phyloP scores from a whole-genome alignment of 768 basidiomycete genomes.

The Xerocomus brunneocitrinus region DNA sequence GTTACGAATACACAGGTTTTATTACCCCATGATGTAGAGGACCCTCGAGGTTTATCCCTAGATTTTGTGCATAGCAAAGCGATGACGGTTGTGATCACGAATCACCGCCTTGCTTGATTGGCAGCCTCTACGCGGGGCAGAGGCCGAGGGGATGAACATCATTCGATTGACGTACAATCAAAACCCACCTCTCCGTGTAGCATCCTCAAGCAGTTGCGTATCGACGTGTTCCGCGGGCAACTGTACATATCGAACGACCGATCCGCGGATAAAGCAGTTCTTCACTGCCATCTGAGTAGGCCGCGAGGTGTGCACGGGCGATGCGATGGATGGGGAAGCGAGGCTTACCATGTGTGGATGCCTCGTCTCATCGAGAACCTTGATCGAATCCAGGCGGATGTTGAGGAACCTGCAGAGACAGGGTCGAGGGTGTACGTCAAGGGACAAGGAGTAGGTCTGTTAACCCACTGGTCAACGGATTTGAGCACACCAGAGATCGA shows the following conservation, averaged over 20 bases:
- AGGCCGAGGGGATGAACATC: slow-evolving; percentile 2
- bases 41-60: too few relatives aligned
- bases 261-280: slow-evolving; percentile 98
- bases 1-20: too few relatives aligned
- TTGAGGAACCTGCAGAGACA: slow-evolving; percentile 70
- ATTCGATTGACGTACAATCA: not conserved
- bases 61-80: too few relatives aligned
- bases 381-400: slow-evolving; percentile 92
- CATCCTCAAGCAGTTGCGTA: slow-evolving; percentile 92
- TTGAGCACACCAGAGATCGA: slow-evolving; percentile 93
- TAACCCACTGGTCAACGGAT: slow-evolving; percentile 92
- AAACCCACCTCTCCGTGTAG: slow-evolving; percentile 82
- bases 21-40: too few relatives aligned
- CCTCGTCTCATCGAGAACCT: slow-evolving; percentile 84
- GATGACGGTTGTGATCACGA: slow-evolving; percentile 1
- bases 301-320: not conserved
- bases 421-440: slow-evolving; percentile 4
- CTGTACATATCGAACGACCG: slow-evolving; percentile 98
- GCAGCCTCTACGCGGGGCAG: slow-evolving; percentile 33
- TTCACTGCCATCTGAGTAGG: slow-evolving; percentile 87
- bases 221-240: slow-evolving; percentile 91
- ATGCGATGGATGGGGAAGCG: not conserved
- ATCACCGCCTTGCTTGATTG: slow-evolving; percentile 15
- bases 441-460: not conserved
- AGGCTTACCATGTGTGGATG: slow-evolving; percentile 92